phyloP scores from a whole-genome alignment of 2,329 filamentous ascomycete species.

The Thelonectria blattea region DNA sequence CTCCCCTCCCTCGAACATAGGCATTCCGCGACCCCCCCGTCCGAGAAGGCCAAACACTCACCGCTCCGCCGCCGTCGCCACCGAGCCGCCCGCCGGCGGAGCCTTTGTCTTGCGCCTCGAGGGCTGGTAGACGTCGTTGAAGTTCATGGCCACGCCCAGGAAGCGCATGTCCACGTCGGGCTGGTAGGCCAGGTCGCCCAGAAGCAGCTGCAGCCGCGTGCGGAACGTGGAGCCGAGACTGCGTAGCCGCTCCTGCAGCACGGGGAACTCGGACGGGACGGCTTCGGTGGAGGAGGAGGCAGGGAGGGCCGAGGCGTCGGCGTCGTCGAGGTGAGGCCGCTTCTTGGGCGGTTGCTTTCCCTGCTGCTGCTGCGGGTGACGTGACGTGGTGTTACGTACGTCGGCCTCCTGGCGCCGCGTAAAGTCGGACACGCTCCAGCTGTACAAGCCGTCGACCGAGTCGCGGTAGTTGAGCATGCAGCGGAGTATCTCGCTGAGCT shows the following conservation, averaged over 20 bases:
- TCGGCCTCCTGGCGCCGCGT: slow-evolving; percentile 86
- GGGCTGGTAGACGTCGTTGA: slow-evolving; percentile 94
- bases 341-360: too few species aligned
- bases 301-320: slow-evolving; percentile 31
- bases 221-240: slow-evolving; percentile 79
- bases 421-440: slow-evolving; percentile 93
- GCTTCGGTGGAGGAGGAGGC: slow-evolving; percentile 61
- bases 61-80: slow-evolving; percentile 17
- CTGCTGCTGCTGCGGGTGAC: neutral
- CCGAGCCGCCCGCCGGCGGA: slow-evolving; percentile 28
- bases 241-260: slow-evolving; percentile 74
- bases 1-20: neutral
- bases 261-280: slow-evolving; percentile 71
- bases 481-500: slow-evolving; percentile 90
- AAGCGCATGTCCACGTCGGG: slow-evolving; percentile 95
- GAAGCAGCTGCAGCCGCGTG: slow-evolving; percentile 75
- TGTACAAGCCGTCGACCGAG: slow-evolving; percentile 91
- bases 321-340: slow-evolving; percentile 17
- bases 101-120: slow-evolving; percentile 66
- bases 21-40: slow-evolving; percentile 35
- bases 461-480: slow-evolving; percentile 95
- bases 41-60: slow-evolving; percentile 33
- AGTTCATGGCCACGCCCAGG: slow-evolving; percentile 97
- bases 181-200: slow-evolving; percentile 92
- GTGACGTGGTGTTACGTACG: slow-evolving; percentile 70